Evolutionary conservation across 257 asterid genomes (phyloP).

Genomic region (Fraxinus cuspidata): DNA sequence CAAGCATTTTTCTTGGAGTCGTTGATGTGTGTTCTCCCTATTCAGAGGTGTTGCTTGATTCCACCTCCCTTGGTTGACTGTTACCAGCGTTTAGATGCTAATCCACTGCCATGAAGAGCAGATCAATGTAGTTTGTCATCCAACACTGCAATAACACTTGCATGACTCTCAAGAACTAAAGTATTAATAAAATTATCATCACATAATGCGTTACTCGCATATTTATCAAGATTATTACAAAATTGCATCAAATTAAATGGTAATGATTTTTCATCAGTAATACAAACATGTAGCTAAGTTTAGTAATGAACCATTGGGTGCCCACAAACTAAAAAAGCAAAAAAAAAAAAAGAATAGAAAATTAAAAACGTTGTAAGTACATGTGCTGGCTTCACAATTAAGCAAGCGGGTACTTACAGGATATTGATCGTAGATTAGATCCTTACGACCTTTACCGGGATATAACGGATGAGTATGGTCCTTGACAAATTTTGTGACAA

Average conservation of each 20-base stretch:
- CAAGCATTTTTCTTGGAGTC: neutral
- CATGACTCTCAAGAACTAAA: neutral
- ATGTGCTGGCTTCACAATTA: neutral
- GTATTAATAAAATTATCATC: too few relatives aligned
- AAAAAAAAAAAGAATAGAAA: too few relatives aligned
- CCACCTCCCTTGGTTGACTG: neutral
- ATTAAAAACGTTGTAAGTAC: neutral
- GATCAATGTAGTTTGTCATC: neutral
- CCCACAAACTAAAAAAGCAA: neutral
- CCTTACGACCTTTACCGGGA: constrained; percentile 92
- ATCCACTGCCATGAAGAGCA: neutral
- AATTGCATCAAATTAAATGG: neutral
- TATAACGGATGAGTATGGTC: constrained; percentile 87
- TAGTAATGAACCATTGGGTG: neutral
- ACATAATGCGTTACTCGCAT: neutral
- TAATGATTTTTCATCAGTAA: neutral
- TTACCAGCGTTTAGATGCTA: neutral
- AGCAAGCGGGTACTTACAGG: constrained; percentile 48
- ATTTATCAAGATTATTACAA: neutral
- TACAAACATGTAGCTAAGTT: neutral
- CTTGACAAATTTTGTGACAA: constrained; percentile 78
- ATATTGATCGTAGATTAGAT: constrained; percentile 79
- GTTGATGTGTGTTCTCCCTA: neutral
- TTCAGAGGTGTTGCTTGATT: neutral
- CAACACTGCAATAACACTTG: neutral